Conservation (phyloP, 805 yeast genomes). For the Torulaspora quercuum region DNA sequence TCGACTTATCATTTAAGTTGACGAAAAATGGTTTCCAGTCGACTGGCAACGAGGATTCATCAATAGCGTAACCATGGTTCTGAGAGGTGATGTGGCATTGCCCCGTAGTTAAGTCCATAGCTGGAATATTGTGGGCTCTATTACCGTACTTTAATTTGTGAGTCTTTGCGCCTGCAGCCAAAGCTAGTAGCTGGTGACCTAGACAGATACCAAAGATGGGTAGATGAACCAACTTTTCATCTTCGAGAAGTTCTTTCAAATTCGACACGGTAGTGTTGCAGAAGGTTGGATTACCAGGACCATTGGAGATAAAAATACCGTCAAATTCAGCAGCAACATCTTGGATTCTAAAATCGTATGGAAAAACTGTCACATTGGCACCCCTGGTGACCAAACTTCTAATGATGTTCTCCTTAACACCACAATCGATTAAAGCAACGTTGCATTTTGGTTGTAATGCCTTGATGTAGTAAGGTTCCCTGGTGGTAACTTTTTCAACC, state of each 20-base stretch:
- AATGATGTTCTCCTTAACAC: constrained; percentile 95
- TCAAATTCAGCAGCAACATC: constrained; percentile 88
- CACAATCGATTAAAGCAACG: constrained; percentile 94
- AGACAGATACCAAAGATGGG: constrained; percentile 97
- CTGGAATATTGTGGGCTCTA: constrained; percentile 98
- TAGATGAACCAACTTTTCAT: constrained; percentile 50
- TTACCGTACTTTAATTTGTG: constrained; percentile 94
- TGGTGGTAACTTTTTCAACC: constrained; percentile 91
- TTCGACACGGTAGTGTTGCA: constrained; percentile 74
- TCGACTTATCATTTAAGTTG: constrained; percentile 91
- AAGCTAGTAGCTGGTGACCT: constrained; percentile 94
- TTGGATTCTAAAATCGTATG: constrained; percentile 90
- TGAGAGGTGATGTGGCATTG: constrained; percentile 97
- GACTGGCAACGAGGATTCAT: constrained; percentile 64
- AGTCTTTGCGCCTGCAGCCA: constrained; percentile 93
- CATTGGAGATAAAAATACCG: constrained; percentile 91
- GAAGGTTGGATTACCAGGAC: constrained; percentile 97
- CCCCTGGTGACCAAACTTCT: constrained; percentile 94
- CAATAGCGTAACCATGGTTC: constrained; percentile 98
- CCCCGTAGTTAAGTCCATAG: constrained; percentile 83
- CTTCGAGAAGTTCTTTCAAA: constrained; percentile 66
- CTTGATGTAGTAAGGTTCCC: constrained; percentile 86
- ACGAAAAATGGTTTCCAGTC: constrained; percentile 86
- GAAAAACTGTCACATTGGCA: constrained; percentile 93
- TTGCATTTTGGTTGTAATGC: constrained; percentile 51